These are phyloP conservation scores for Lentinula aciculospora DNA, from an alignment of 768 basidiomycete species.

Conservation along the genomic window DNA sequence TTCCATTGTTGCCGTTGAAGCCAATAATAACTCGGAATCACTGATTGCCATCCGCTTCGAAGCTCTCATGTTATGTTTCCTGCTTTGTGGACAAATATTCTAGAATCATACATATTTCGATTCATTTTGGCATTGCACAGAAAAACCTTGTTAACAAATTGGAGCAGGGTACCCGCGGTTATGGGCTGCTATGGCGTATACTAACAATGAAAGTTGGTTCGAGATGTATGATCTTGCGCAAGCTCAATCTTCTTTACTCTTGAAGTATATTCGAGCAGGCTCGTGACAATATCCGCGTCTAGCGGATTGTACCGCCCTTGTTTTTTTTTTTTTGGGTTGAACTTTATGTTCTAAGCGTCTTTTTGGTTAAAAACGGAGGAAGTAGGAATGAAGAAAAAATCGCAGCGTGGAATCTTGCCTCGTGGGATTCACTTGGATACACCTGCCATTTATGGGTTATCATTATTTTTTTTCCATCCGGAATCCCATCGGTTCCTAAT, in stretches of 20 bases:
- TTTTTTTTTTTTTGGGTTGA: background rate
- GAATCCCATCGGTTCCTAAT: background rate
- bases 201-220: background rate
- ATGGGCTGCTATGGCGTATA: background rate
- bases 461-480: background rate
- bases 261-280: background rate
- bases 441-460: background rate
- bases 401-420: background rate
- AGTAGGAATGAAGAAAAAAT: background rate
- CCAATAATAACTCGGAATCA: background rate
- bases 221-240: background rate
- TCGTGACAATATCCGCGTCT: background rate
- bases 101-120: background rate
- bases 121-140: background rate
- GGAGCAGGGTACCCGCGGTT: conserved; percentile 1
- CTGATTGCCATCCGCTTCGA: conserved; percentile 1
- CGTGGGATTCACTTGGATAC: background rate
- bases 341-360: no score
- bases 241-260: background rate
- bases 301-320: background rate
- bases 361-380: no score
- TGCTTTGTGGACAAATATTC: background rate
- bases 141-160: conserved; percentile 1
- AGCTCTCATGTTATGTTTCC: conserved; percentile 2
- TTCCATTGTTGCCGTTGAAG: background rate